Evolutionary conservation across 352 stramenopile species (phyloP).

Genomic region (Phytophthora megakarya): DNA sequence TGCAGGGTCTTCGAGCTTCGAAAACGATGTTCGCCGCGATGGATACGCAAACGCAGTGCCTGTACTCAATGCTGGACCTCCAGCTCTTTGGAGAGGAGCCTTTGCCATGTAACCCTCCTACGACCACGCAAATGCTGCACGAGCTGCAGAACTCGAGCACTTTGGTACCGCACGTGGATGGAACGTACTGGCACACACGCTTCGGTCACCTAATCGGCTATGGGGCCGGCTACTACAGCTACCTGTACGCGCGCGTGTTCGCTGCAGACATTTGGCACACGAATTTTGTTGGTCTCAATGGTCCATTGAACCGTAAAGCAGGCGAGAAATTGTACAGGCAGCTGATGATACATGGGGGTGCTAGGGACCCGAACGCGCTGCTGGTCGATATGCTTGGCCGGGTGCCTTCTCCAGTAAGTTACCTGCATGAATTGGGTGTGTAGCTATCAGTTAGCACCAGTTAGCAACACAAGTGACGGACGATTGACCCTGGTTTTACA

Average conservation of each 20-base stretch:
- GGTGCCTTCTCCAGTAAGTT: constrained; percentile 59
- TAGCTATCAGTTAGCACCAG: constrained; percentile 22
- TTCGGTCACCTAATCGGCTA: constrained; percentile 92
- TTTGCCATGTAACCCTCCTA: constrained; percentile 41
- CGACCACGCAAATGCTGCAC: constrained; percentile 62
- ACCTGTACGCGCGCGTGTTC: constrained; percentile 91
- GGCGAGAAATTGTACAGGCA: constrained; percentile 72
- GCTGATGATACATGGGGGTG: constrained; percentile 86
- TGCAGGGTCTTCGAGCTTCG: constrained; percentile 67
- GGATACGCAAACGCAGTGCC: constrained; percentile 85
- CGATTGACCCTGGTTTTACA: background rate
- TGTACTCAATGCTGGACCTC: constrained; percentile 85
- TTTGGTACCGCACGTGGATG: constrained; percentile 76
- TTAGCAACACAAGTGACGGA: constrained; percentile 1
- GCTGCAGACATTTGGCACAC: constrained; percentile 88
- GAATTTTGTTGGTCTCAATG: constrained; percentile 58
- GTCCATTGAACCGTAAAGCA: constrained; percentile 59
- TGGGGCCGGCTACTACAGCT: constrained; percentile 92
- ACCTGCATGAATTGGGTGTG: constrained; percentile 76
- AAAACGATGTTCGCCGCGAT: constrained; percentile 92
- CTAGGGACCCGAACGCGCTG: constrained; percentile 87
- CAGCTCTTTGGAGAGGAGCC: constrained; percentile 70
- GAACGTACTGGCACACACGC: constrained; percentile 84
- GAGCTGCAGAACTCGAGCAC: constrained; percentile 76
- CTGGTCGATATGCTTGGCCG: constrained; percentile 70